phyloP scores from a whole-genome alignment of 1,284 basidiomycete genomes.

The Pascua sp. region DNA sequence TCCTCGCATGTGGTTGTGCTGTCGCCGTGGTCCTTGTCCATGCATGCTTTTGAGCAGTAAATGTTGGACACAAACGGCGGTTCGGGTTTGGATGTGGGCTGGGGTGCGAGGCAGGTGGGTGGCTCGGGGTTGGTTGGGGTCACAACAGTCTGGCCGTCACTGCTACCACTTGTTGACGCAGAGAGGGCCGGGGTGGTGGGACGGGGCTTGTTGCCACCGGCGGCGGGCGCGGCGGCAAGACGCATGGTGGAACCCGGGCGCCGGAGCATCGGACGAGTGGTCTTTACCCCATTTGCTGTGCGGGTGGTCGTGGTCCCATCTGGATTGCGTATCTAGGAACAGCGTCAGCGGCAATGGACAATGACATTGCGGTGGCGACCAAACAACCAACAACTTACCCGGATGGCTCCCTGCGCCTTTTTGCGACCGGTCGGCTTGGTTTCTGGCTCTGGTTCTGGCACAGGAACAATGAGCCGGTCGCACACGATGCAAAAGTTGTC shows the following conservation, averaged over 20 bases:
- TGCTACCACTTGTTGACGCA: not conserved
- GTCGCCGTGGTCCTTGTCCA: conserved; percentile 29
- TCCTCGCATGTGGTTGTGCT: conserved; percentile 28
- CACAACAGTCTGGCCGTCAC: no score
- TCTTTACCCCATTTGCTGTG: conserved; percentile 39
- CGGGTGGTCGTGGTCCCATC: conserved; percentile 45
- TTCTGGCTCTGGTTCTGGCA: conserved; percentile 19
- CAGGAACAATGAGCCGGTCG: conserved; percentile 34
- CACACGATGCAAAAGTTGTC: conserved; percentile 45
- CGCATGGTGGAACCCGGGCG: conserved; percentile 14
- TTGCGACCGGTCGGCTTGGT: conserved; percentile 17
- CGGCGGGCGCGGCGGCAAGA: not conserved
- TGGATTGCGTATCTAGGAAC: conserved; percentile 9
- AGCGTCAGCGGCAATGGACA: not conserved
- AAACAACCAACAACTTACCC: conserved; percentile 26
- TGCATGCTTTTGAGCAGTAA: conserved; percentile 41
- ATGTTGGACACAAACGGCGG: conserved; percentile 31
- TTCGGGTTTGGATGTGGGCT: not conserved
- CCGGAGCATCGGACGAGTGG: conserved; percentile 31
- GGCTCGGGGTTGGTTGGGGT: no score
- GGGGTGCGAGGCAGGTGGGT: not conserved
- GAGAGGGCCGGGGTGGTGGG: conserved; percentile 1
- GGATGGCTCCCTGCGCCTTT: conserved; percentile 37
- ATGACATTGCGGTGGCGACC: not conserved
- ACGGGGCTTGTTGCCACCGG: conserved; percentile 1